A percentile compares a stretch with the other conserved stretches of the same genome.
Evolutionary conservation across 2,329 filamentous ascomycete genomes (phyloP).

Genomic region (Pyricularia grisea): DNA sequence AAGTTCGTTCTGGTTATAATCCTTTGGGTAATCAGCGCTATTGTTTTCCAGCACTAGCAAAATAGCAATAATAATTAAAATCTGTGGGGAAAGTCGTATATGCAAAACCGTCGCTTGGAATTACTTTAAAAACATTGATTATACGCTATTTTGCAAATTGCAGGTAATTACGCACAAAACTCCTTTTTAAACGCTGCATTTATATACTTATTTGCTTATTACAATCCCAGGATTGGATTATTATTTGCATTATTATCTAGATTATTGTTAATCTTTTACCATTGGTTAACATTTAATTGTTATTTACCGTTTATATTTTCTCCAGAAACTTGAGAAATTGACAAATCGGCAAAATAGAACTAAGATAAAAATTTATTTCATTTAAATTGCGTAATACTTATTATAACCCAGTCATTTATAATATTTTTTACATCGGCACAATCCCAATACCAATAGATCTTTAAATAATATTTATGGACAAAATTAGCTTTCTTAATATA

Average conservation of each 20-base stretch:
- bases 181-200: constrained; percentile 14
- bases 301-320: constrained; percentile 97
- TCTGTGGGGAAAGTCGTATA: constrained; percentile 96
- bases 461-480: no score
- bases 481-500: no score
- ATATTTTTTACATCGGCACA: no score
- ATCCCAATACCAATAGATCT: no score
- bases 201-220: no score
- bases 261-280: constrained; percentile 86
- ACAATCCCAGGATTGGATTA: constrained; percentile 67
- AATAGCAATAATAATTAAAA: constrained; percentile 70
- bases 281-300: constrained; percentile 88
- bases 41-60: constrained; percentile 70
- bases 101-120: constrained; percentile 71
- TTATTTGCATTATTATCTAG: constrained; percentile 97
- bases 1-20: constrained; percentile 91
- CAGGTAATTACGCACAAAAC: constrained; percentile 38
- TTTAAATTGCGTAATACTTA: constrained; percentile 32
- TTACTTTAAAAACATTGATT: constrained; percentile 73
- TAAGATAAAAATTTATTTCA: constrained; percentile 89
- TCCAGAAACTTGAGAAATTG: constrained; percentile 88
- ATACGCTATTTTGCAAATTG: constrained; percentile 83
- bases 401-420: no score
- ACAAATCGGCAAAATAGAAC: constrained; percentile 95
- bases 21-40: constrained; percentile 85